Base-by-base conservation (phyloP, 2,329 filamentous ascomycete species). In the Trichoderma harzianum region DNA sequence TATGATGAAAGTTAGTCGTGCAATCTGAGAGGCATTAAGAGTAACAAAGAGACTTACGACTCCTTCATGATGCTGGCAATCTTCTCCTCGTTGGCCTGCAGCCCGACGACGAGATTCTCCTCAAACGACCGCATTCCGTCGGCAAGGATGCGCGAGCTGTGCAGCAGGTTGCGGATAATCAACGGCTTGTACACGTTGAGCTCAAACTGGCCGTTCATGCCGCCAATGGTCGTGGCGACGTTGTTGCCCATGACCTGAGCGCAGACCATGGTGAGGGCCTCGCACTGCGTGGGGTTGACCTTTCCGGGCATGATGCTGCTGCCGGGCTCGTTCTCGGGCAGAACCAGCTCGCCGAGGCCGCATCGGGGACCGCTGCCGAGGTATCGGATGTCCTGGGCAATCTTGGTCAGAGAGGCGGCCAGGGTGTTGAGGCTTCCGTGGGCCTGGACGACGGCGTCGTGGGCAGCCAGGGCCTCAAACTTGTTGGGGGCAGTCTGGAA, bases 221-320 rank as follows among this genome's bases (percentile, higher is more conserved):
- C 96, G 74, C 94, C 94, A 78, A 98, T 94, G 34, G 95, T 98
- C 73, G 93, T 91, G 47, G 96, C 94, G 69, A 94, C 92, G 81
- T 98, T 91, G 88, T 99, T 99, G 79, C 96, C 96, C 89, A 98
- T 97, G 74, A 99, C 95, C 84, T 99, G 96, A 24, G 93, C 90
- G 86, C 95, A 98, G 73, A 98, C 87, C 96, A 99, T 99, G 77
- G 96, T 98, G 82, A 99, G 86, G 74, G 94, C 93, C 87, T 99
- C 96, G 84, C 94, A 97, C 85, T 99, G 96, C 36, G 96, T 99
- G 36, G 96, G 96, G 87, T 99, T 99, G 82, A 99, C 96, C 87
- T 99, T 99, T 79, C 96, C 96, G 58, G 96, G 96, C 96, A 99
- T 99, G 87, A 99, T 98, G 77, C 93, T 97, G 79, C 92, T 96